Evolutionary conservation across 164 flowering plant genomes (phyloP).

Genomic region (Aristolochia fimbriata): DNA sequence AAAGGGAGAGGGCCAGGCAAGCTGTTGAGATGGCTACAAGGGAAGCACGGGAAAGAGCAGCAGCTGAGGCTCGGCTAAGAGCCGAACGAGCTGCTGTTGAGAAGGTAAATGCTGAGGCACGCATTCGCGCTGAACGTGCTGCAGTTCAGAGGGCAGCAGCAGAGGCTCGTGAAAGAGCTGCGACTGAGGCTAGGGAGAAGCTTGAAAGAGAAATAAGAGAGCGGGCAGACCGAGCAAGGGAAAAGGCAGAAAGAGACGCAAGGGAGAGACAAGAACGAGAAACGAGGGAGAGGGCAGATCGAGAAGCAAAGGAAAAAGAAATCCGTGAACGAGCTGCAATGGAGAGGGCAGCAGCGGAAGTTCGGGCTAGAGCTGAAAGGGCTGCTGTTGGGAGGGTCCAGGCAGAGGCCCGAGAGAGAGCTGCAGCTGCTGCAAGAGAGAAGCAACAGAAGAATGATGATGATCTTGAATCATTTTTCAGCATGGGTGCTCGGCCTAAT

Average conservation of each 20-base stretch:
- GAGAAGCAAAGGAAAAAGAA: constrained; percentile 65
- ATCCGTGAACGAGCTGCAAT: constrained; percentile 40
- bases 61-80: constrained; percentile 64
- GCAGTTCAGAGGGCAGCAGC: constrained; percentile 73
- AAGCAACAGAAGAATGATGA: constrained; percentile 55
- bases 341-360: constrained; percentile 50
- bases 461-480: constrained; percentile 81
- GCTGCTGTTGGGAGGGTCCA: constrained; percentile 73
- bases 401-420: constrained; percentile 71
- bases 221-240: too few relatives aligned
- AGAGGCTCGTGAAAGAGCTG: constrained; percentile 71
- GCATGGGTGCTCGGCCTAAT: constrained; percentile 61
- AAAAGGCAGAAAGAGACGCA: constrained; percentile 78
- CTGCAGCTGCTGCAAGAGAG: constrained; percentile 63
- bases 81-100: constrained; percentile 90
- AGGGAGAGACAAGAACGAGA: constrained; percentile 85
- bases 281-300: constrained; percentile 73
- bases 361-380: constrained; percentile 51
- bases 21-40: constrained; percentile 83
- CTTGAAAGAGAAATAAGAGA: too few relatives aligned
- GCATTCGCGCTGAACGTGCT: constrained; percentile 77
- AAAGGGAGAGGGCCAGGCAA: constrained; percentile 60
- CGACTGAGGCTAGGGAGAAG: constrained; percentile 69
- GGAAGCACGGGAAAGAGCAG: constrained; percentile 79
- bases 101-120: constrained; percentile 85